Base-by-base conservation (phyloP, 2,329 filamentous ascomycete genomes). In the Fusarium sp. region DNA sequence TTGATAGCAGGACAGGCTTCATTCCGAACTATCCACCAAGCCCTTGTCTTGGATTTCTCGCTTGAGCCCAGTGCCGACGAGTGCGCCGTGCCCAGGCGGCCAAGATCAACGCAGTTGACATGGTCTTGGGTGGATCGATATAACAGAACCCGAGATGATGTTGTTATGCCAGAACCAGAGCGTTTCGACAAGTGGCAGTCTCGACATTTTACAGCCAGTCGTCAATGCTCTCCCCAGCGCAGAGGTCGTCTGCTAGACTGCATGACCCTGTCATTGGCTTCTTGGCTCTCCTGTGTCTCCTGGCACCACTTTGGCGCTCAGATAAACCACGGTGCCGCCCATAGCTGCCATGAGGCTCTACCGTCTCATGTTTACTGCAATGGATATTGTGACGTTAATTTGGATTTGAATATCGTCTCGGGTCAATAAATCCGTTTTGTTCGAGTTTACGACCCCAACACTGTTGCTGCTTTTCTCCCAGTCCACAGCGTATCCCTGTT, bases 81-180 rank as follows among this genome's bases (percentile, higher is more conserved):
- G 70, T 75, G 76, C 75, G 70, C 76, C 74, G 72, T 78, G 74
- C 66, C 55, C 47, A 63, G 65, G 56, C 58, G 60, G 63, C 67
- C 73, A 62, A 66, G 72, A 77, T 74, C 75, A 77, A 77, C 64
- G 56, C 68, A 65, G 56, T 74, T 63, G 55, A 63, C 66, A 67
- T 68, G 63, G 69, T 41, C 55, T 65, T 39, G 36, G 59, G 75
- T 77, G 76, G 76, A 78, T 76, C 76, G 60, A 65, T 65, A 78
- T 74, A 56, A 39, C 57, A 66, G 54, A 72, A 69, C 47, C 66
- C 70, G 59, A 73, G 67, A 77, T 66, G 56, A 73, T 75, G 52
- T 69, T 73, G 67, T 67, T 73, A 72, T 75, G 67, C 67, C 67
- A 68, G 70, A 70, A 64, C 63, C 66, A 60, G 55, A 69, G 61